phyloP scores from a whole-genome alignment of 441 rosid species.

The Bocquillonia castaneifolia region DNA sequence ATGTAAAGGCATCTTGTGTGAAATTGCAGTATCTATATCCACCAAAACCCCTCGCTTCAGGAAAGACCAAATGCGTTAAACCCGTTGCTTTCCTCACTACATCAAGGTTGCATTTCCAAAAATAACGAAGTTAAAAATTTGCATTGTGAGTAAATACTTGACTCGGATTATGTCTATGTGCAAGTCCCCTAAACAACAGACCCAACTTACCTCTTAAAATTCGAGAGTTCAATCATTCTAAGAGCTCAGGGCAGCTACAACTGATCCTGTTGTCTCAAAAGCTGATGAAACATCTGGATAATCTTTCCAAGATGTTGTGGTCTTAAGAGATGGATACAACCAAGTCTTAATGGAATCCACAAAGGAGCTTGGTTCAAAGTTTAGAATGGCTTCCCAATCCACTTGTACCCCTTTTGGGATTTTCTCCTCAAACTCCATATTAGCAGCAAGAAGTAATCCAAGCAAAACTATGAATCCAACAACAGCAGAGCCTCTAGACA shows the following conservation, averaged over 20 bases:
- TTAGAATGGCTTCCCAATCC: constrained; percentile 97
- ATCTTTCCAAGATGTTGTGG: constrained; percentile 78
- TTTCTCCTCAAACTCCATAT: constrained; percentile 74
- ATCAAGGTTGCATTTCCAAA: constrained; percentile 8
- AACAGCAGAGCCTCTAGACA: constrained; percentile 87
- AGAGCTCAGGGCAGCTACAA: constrained; percentile 78
- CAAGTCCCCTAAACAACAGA: neutral
- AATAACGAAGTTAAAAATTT: neutral
- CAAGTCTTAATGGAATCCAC: constrained; percentile 63
- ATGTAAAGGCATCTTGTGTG: constrained; percentile 2
- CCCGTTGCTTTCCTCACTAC: constrained; percentile 22
- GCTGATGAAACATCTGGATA: constrained; percentile 74
- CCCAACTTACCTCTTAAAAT: constrained; percentile 33
- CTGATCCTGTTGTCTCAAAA: constrained; percentile 71
- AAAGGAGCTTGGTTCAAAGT: constrained; percentile 53
- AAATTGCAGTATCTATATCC: neutral
- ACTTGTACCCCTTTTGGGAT: constrained; percentile 77
- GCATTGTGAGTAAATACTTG: neutral
- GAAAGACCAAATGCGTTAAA: constrained; percentile 12
- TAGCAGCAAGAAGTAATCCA: constrained; percentile 86
- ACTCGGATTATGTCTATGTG: neutral
- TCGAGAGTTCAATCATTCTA: constrained; percentile 45
- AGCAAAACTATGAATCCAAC: constrained; percentile 80
- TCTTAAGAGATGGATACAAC: constrained; percentile 71
- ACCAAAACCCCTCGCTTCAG: neutral